Conservation (phyloP, 139 green algal species). For the Astrephomene gubernaculifera region DNA sequence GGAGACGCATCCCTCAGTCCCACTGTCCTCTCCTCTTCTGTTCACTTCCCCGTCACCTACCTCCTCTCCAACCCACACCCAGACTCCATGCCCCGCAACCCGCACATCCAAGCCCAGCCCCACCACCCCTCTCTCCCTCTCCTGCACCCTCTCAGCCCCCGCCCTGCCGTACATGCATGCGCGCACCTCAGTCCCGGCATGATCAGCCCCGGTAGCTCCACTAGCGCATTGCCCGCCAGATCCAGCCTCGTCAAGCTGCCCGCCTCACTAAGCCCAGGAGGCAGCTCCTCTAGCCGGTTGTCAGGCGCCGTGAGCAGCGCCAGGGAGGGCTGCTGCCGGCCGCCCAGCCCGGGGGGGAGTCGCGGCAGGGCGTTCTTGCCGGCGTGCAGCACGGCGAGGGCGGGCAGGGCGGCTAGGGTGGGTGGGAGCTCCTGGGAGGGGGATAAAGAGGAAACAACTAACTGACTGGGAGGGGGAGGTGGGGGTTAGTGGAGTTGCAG, state of each 20-base stretch:
- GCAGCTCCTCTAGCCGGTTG: slow-evolving; percentile 55
- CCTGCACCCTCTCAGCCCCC: background rate
- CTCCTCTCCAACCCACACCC: no score
- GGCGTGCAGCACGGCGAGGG: slow-evolving; percentile 17
- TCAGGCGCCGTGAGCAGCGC: slow-evolving; percentile 34
- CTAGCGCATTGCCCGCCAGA: slow-evolving; percentile 56
- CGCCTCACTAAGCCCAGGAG: slow-evolving; percentile 9
- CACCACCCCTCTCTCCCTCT: background rate
- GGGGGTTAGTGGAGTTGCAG: background rate
- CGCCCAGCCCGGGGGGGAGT: slow-evolving; percentile 52
- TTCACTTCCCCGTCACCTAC: no score
- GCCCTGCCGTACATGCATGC: no score
- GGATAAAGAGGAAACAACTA: background rate
- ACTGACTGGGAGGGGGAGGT: background rate
- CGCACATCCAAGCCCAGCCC: no score
- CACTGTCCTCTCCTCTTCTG: no score
- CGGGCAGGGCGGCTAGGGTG: slow-evolving; percentile 29
- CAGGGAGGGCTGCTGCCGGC: slow-evolving; percentile 52
- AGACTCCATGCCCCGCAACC: no score
- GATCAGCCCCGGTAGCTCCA: slow-evolving; percentile 30
- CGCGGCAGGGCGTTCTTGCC: slow-evolving; percentile 12
- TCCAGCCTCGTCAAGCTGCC: slow-evolving; percentile 58
- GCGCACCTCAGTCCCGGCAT: slow-evolving; percentile 32
- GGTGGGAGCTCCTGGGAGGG: slow-evolving; percentile 34
- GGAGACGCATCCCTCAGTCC: no score